phyloP scores from a whole-genome alignment of 2,329 filamentous ascomycete genomes.

The Sporothrix dimorphospora region DNA sequence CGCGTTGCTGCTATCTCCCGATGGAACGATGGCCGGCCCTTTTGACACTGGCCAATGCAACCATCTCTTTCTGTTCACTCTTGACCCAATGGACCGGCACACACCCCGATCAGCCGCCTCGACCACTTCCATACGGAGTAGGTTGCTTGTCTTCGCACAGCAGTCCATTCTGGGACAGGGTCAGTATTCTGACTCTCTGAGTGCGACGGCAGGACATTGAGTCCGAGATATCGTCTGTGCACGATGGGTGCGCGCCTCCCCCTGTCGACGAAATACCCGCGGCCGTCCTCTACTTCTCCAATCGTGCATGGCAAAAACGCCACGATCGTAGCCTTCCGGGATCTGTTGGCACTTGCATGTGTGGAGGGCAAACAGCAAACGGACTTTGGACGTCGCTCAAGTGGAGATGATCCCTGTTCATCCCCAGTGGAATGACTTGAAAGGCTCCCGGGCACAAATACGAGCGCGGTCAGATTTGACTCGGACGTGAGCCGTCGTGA shows the following conservation, averaged over 20 bases:
- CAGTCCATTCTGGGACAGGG: slow-evolving; percentile 16
- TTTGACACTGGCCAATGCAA: slow-evolving; percentile 8
- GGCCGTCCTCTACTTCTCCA: background rate
- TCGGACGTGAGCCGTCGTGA: background rate
- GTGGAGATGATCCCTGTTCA: no score
- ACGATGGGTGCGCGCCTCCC: background rate
- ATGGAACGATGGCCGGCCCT: background rate
- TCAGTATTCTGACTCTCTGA: background rate
- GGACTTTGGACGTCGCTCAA: no score
- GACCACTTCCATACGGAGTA: background rate
- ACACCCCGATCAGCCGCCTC: background rate
- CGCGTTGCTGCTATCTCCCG: no score
- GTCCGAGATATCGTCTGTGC: background rate
- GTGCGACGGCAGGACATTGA: background rate
- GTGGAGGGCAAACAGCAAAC: background rate
- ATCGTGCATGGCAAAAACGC: slow-evolving; percentile 15
- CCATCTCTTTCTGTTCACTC: background rate
- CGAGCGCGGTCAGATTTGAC: background rate
- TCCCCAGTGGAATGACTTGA: background rate
- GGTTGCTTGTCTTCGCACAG: background rate
- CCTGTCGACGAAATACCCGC: background rate
- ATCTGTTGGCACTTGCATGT: background rate
- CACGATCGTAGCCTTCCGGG: background rate
- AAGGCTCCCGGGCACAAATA: background rate
- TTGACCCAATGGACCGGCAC: background rate